A percentile compares a stretch with the other conserved stretches of the same genome.
These are phyloP conservation scores for Phaseolus coccineus DNA, from an alignment of 331 rosid genomes.

Conservation along the genomic window DNA sequence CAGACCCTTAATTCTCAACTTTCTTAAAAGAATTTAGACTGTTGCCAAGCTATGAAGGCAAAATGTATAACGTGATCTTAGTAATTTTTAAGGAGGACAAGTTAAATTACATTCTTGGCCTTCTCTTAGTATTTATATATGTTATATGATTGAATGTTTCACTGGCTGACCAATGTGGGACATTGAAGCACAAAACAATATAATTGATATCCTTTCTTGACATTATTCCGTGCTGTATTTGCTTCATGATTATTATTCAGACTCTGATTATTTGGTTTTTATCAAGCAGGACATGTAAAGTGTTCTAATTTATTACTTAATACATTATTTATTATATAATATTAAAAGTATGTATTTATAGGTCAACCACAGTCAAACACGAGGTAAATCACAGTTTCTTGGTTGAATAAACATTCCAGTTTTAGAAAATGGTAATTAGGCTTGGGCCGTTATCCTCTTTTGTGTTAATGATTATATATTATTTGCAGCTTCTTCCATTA, in stretches of 20 bases:
- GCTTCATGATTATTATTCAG: not conserved
- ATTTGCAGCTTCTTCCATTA: constrained; percentile 4
- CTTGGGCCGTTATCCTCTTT: not conserved
- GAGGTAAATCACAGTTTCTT: not conserved
- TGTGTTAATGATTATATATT: not conserved
- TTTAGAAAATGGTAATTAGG: not conserved
- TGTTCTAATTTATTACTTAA: not conserved
- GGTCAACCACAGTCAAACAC: not conserved
- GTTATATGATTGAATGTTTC: not conserved
- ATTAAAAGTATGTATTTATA: not conserved
- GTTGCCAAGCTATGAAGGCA: no score
- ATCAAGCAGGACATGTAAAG: not conserved
- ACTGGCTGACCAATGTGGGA: not conserved
- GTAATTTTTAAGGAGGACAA: no score
- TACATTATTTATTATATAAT: not conserved
- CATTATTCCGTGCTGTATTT: not conserved
- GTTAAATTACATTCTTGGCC: not conserved
- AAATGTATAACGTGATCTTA: no score
- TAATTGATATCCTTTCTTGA: not conserved
- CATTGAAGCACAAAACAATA: not conserved
- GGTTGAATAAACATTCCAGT: not conserved
- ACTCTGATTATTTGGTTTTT: not conserved
- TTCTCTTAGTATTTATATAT: not conserved
- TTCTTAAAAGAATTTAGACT: not conserved
- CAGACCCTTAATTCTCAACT: not conserved